Evolutionary conservation across 208 protist genomes (phyloP).

Genomic region (Leishmania tropica): DNA sequence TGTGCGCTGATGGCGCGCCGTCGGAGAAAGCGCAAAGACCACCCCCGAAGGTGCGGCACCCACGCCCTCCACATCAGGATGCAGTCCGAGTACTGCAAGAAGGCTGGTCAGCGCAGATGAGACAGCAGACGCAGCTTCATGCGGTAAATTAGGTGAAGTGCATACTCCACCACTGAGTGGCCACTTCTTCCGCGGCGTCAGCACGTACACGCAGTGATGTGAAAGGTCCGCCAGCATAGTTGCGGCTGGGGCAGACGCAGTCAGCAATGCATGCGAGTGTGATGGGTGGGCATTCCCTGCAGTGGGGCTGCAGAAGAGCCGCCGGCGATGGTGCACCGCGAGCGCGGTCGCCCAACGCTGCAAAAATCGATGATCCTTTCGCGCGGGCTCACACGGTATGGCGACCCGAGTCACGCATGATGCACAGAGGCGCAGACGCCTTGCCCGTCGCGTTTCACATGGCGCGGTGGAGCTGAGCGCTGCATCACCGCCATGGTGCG

Average conservation of each 20-base stretch:
- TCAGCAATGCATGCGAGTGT: background rate
- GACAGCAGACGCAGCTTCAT: background rate
- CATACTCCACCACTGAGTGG: background rate
- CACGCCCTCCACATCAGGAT: background rate
- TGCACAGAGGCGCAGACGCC: background rate
- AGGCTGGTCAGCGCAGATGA: background rate
- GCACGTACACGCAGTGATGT: conserved; percentile 47
- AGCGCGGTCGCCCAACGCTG: conserved; percentile 61
- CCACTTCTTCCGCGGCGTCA: conserved; percentile 4
- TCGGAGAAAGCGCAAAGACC: conserved; percentile 5
- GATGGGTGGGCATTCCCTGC: background rate
- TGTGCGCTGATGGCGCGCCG: background rate
- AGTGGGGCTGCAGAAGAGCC: background rate
- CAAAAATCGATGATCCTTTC: conserved; percentile 68
- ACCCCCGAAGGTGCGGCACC: background rate
- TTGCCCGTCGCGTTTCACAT: background rate
- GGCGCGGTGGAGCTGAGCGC: background rate
- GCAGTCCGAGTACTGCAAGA: background rate
- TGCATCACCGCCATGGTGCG: background rate
- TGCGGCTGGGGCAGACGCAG: background rate
- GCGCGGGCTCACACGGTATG: conserved; percentile 10
- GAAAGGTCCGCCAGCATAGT: conserved; percentile 46
- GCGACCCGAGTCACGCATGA: conserved; percentile 1
- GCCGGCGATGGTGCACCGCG: background rate
- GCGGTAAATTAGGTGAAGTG: background rate